phyloP scores from a whole-genome alignment of 2,329 filamentous ascomycete genomes.

The Colletotrichum trifolii region DNA sequence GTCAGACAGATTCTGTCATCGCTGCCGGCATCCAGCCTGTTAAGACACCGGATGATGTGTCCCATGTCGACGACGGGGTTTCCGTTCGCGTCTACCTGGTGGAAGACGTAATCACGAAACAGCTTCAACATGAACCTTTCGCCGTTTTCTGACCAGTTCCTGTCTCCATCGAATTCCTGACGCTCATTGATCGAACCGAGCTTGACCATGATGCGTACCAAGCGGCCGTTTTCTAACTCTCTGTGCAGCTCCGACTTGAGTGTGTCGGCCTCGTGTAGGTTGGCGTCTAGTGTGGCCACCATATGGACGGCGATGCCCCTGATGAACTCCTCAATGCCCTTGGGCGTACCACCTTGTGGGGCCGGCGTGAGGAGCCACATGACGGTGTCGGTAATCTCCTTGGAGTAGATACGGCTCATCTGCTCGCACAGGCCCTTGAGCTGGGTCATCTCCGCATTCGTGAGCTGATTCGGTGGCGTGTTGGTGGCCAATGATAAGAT shows the following conservation, averaged over 20 bases:
- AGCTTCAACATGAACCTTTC: slow-evolving; percentile 93
- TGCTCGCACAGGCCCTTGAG: slow-evolving; percentile 79
- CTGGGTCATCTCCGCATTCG: slow-evolving; percentile 74
- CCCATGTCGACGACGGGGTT: slow-evolving; percentile 87
- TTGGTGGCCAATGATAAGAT: slow-evolving; percentile 86
- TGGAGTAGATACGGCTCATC: slow-evolving; percentile 79
- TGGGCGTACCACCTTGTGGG: slow-evolving; percentile 63
- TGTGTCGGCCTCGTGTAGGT: slow-evolving; percentile 82
- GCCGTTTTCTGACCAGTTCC: slow-evolving; percentile 89
- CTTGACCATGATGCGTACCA: slow-evolving; percentile 84
- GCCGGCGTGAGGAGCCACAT: slow-evolving; percentile 82
- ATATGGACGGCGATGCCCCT: slow-evolving; percentile 82
- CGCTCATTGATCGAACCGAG: slow-evolving; percentile 90
- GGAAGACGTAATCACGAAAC: slow-evolving; percentile 97
- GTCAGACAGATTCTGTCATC: slow-evolving; percentile 89
- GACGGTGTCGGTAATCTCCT: slow-evolving; percentile 81
- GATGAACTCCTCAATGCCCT: slow-evolving; percentile 84
- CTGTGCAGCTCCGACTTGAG: slow-evolving; percentile 77
- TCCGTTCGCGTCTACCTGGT: slow-evolving; percentile 88
- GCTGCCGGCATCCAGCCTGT: slow-evolving; percentile 90
- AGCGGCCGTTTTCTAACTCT: slow-evolving; percentile 89
- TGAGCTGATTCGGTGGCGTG: slow-evolving; percentile 61
- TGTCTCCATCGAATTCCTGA: slow-evolving; percentile 82
- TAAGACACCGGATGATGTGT: slow-evolving; percentile 87
- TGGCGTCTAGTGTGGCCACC: slow-evolving; percentile 78